These are phyloP conservation scores for Trichoderma koningiopsis DNA, from an alignment of 2,329 filamentous ascomycete species.

Conservation along the genomic window DNA sequence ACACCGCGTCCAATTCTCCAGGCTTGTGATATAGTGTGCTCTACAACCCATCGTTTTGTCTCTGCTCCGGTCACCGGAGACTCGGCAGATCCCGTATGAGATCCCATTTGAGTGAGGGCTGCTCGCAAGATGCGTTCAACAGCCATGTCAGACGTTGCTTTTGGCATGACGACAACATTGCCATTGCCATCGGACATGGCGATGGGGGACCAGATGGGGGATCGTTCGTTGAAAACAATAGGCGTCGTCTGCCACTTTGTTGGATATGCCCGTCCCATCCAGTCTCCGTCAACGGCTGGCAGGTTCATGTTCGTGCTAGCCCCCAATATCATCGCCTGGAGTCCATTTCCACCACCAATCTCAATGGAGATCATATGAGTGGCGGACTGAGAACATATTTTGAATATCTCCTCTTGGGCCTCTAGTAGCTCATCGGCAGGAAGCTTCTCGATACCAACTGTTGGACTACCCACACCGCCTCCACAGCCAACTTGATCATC, in stretches of 20 bases:
- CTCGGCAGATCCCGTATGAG: slow-evolving; percentile 52
- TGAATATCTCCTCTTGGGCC: slow-evolving; percentile 55
- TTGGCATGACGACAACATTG: slow-evolving; percentile 53
- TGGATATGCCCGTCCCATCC: slow-evolving; percentile 60
- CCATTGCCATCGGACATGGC: slow-evolving; percentile 56
- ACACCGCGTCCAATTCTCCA: slow-evolving; percentile 65
- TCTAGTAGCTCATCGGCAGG: slow-evolving; percentile 58
- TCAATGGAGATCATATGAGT: slow-evolving; percentile 65
- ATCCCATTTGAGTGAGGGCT: slow-evolving; percentile 58
- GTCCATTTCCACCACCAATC: slow-evolving; percentile 67
- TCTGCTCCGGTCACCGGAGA: slow-evolving; percentile 52
- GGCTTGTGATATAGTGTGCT: slow-evolving; percentile 55
- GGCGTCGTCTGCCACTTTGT: slow-evolving; percentile 59
- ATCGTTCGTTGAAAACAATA: slow-evolving; percentile 52
- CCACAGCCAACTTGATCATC: slow-evolving; percentile 57
- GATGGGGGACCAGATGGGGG: slow-evolving; percentile 49
- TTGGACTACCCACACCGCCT: slow-evolving; percentile 61
- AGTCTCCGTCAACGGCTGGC: slow-evolving; percentile 56
- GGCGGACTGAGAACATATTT: slow-evolving; percentile 48
- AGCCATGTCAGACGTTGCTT: slow-evolving; percentile 48
- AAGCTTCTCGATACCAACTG: slow-evolving; percentile 62
- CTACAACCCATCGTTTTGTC: slow-evolving; percentile 53
- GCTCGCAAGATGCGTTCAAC: slow-evolving; percentile 55
- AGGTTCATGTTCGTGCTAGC: slow-evolving; percentile 54
- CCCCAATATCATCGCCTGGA: slow-evolving; percentile 60